A percentile compares a stretch with the other conserved stretches of the same genome.
These are phyloP conservation scores for Apiospora hydei DNA, from an alignment of 2,329 filamentous ascomycete genomes.

Conservation along the genomic window DNA sequence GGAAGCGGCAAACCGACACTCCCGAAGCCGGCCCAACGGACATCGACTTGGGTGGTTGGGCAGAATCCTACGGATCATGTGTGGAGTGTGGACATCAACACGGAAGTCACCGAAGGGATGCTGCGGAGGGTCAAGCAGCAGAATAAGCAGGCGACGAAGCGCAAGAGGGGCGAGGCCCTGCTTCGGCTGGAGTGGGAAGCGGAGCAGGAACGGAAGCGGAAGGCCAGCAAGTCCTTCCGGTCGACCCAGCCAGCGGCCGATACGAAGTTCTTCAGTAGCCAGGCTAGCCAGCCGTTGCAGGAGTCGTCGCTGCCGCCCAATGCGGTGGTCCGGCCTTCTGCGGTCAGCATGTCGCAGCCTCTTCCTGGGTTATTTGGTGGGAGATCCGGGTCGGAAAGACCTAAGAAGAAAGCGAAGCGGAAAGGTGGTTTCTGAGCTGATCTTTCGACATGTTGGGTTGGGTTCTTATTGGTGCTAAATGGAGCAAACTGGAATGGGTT, in stretches of 20 bases:
- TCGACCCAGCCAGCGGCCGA: constrained; percentile 30
- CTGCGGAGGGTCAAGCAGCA: constrained; percentile 36
- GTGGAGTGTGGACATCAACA: constrained; percentile 40
- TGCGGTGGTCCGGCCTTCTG: constrained; percentile 3
- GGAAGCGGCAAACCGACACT: constrained; percentile 38
- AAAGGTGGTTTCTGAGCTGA: constrained; percentile 40
- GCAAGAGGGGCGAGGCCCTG: constrained; percentile 41
- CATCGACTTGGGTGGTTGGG: constrained; percentile 40
- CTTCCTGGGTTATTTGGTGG: constrained; percentile 39
- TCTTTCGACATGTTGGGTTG: not conserved
- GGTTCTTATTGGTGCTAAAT: not conserved
- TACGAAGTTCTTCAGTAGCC: constrained; percentile 32
- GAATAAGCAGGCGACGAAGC: constrained; percentile 40
- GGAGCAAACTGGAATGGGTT: not conserved
- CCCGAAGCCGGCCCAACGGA: constrained; percentile 34
- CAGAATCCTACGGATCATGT: constrained; percentile 35
- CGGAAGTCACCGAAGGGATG: constrained; percentile 38
- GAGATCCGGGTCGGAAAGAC: constrained; percentile 29
- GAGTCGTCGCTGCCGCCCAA: constrained; percentile 27
- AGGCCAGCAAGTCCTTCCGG: constrained; percentile 37
- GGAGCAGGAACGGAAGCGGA: constrained; percentile 36
- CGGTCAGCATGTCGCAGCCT: constrained; percentile 43
- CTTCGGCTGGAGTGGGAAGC: constrained; percentile 36
- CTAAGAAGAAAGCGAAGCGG: constrained; percentile 42
- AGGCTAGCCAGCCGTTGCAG: constrained; percentile 31